A percentile compares a stretch with the other conserved stretches of the same genome.
Conservation (phyloP, 164 flowering plant genomes). For the Liriodendron chinense region DNA sequence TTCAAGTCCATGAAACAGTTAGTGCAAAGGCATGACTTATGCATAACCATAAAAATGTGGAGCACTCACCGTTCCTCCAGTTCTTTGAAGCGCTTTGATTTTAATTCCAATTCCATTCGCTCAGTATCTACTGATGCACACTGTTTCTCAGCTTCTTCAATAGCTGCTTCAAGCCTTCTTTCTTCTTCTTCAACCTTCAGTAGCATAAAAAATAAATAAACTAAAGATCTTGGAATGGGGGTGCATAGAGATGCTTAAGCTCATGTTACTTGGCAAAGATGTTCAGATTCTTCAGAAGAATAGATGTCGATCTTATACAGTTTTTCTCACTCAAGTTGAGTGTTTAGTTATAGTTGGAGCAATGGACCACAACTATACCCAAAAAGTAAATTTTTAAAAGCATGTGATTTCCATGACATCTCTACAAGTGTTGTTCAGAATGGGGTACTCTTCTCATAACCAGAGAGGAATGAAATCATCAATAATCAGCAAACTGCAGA, state of each 20-base stretch:
- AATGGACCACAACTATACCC: too few species aligned
- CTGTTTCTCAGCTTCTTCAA: slow-evolving; percentile 83
- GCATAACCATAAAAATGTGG: not conserved
- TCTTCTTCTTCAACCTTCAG: slow-evolving; percentile 94
- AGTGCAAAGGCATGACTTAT: not conserved
- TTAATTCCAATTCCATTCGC: slow-evolving; percentile 71
- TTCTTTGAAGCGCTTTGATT: slow-evolving; percentile 76
- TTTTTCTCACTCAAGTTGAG: not conserved
- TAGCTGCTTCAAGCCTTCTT: slow-evolving; percentile 79
- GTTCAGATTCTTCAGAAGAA: not conserved
- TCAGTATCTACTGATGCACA: slow-evolving; percentile 67
- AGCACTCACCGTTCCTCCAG: slow-evolving; percentile 78
- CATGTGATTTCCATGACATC: too few species aligned
- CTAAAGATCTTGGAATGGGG: not conserved
- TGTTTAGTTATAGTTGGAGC: too few species aligned
- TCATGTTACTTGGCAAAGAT: slow-evolving; percentile 1
- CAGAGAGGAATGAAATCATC: too few species aligned
- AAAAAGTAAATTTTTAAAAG: too few species aligned
- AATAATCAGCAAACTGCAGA: too few species aligned
- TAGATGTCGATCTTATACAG: not conserved
- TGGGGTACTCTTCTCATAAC: too few species aligned
- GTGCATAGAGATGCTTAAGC: not conserved
- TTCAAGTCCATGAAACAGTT: not conserved
- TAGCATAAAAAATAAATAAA: not conserved
- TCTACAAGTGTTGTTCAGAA: too few species aligned